A percentile compares a stretch with the other conserved stretches of the same genome.
phyloP scores from a whole-genome alignment of 1,284 basidiomycete genomes.

The Cryptococcus hybrid region DNA sequence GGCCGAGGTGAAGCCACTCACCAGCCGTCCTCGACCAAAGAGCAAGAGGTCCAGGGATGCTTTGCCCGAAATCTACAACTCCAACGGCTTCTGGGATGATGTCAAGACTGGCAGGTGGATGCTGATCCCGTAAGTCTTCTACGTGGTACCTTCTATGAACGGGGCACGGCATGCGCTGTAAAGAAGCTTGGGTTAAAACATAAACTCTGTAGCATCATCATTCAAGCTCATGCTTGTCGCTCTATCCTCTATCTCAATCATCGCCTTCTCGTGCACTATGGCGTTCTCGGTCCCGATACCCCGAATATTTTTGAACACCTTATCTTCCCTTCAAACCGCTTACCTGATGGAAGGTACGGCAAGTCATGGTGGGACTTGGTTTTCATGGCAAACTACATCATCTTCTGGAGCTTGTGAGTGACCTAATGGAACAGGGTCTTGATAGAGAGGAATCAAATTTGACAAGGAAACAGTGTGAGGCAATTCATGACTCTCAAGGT shows the following conservation, averaged over 20 bases:
- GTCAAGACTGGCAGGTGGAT: constrained; percentile 66
- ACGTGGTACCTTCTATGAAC: background rate
- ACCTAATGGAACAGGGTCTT: no score
- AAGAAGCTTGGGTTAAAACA: no score
- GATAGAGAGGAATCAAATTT: background rate
- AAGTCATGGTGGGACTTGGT: constrained; percentile 76
- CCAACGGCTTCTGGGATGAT: constrained; percentile 54
- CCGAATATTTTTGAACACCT: constrained; percentile 74
- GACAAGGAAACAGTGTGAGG: constrained; percentile 55
- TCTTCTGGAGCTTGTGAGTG: constrained; percentile 79
- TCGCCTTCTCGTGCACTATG: constrained; percentile 52
- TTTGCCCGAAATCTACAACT: constrained; percentile 35
- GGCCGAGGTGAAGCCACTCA: constrained; percentile 33
- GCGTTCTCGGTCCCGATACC: constrained; percentile 49
- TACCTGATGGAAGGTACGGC: constrained; percentile 62
- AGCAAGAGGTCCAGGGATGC: constrained; percentile 10
- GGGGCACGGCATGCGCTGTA: no score
- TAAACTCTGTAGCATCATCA: background rate
- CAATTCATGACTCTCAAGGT: constrained; percentile 71
- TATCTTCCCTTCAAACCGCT: constrained; percentile 70
- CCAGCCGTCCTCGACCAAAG: constrained; percentile 18
- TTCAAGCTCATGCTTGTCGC: constrained; percentile 73
- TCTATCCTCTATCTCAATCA: constrained; percentile 68
- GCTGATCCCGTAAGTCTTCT: constrained; percentile 62
- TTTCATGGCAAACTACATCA: constrained; percentile 82